Evolutionary conservation across 2,329 filamentous ascomycete genomes (phyloP), one percentile per base, ranked within the genome.

Genomic region (Periglandula ipomoeae): DNA sequence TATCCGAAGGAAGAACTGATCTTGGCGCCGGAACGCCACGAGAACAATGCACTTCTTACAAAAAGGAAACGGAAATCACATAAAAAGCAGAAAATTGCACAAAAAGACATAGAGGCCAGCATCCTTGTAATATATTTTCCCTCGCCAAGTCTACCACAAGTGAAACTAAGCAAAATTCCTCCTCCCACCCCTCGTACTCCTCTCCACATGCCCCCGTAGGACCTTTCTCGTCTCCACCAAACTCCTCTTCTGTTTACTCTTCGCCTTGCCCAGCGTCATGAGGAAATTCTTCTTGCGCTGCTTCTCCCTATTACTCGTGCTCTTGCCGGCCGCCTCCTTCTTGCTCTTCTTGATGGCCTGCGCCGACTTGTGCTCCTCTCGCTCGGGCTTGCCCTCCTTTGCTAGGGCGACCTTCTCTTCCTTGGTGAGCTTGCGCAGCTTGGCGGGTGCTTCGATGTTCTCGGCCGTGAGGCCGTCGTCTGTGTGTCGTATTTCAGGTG

Each of bases 221-320:
- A 89, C 81, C 70, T 85, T 89, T 61, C 80, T 81, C 55, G 89
- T 89, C 69, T 96, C 85, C 11, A 87, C 81, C 67, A 98, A 71
- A 78, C 89, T 95, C 61, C 90, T 79, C 83, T 96, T 96, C 62
- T 93, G 85, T 76, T 97, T 98, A 57, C 78, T 80, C 76, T 93
- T 94, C 10, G 93, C 93, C 75, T 98, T 97, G 51, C 91, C 88
- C 52, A 98, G 70, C 35, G 91, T 97, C 93, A 98, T 98, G 60
- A 98, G 65, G 70, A 98, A 95, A 68, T 98, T 98, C 86, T 98
- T 98, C 78, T 88, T 89, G 58, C 91, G 76, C 38, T 87, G 82
- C 80, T 98, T 98, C 74, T 98, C 93, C 72, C 87, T 87, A 70
- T 98, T 98, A 56, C 91, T 97, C 34, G 89, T 90, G 65, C 87